Conservation (phyloP, 1,284 basidiomycete species). For the Laetiporus sulphureus region DNA sequence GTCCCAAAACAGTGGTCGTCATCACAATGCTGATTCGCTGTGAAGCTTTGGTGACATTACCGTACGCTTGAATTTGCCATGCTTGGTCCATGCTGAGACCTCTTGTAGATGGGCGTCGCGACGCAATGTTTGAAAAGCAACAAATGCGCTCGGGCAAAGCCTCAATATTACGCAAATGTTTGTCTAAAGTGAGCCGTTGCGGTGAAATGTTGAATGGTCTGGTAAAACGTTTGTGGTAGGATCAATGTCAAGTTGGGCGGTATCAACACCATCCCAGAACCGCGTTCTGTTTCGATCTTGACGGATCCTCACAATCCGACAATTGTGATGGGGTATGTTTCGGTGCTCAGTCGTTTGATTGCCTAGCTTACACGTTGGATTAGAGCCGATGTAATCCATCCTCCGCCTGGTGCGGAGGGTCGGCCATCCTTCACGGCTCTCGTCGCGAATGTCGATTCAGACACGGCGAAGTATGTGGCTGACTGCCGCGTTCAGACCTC, state of each 20-base stretch:
- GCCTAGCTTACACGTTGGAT: slow-evolving; percentile 7
- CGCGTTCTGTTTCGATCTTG: slow-evolving; percentile 51
- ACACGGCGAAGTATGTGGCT: slow-evolving; percentile 46
- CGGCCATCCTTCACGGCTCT: slow-evolving; percentile 72
- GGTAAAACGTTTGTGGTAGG: slow-evolving; percentile 36
- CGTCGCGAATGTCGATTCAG: slow-evolving; percentile 67
- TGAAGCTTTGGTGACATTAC: slow-evolving; percentile 70
- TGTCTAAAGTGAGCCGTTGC: slow-evolving; percentile 63
- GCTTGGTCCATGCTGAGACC: slow-evolving; percentile 1
- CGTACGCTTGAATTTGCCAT: slow-evolving; percentile 29
- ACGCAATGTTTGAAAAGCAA: slow-evolving; percentile 66
- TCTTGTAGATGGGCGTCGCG: slow-evolving; percentile 51
- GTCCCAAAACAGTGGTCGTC: too few species aligned
- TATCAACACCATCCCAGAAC: slow-evolving; percentile 67
- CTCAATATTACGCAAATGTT: slow-evolving; percentile 74
- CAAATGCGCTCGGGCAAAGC: slow-evolving; percentile 57
- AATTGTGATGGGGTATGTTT: slow-evolving; percentile 57
- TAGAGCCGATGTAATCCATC: slow-evolving; percentile 77
- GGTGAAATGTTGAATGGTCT: too few species aligned
- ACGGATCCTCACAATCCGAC: slow-evolving; percentile 64
- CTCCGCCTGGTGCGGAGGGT: slow-evolving; percentile 63
- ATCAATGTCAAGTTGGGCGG: slow-evolving; percentile 79
- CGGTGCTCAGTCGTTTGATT: background rate
- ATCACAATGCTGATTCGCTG: too few species aligned
- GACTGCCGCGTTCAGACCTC: slow-evolving; percentile 61